Evolutionary conservation across 805 yeast genomes (phyloP), one percentile per base, ranked within the genome.

Genomic region (Saccharomyces cerevisiae): DNA sequence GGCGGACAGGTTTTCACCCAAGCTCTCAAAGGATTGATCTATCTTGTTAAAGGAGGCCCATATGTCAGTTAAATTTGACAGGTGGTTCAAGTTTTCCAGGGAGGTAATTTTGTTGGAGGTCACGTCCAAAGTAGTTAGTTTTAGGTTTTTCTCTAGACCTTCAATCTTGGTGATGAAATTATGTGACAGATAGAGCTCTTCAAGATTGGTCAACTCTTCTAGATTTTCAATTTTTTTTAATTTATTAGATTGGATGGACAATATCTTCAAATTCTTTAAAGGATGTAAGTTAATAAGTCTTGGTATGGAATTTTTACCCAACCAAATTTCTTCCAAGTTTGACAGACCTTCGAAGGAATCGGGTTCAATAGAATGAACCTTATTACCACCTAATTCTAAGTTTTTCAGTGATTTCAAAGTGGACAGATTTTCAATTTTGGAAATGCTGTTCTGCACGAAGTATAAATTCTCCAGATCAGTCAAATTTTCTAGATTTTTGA

Each of bases 361-460:
- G 3, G 55, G 55, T 17, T 53, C 65, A 10, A 70, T 59, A 58
- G 82, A 85, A 30, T 73, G 66, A 48, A 87, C 82, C 46, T 63
- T 69, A 70, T 94, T 94, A 26, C 97, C 99, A 11, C 98, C 99
- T 46, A 94, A 76, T 70, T 94, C 99, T 53, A 94, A 73, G 60
- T 85, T 87, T 51, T 72, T 79, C 58, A 94, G 70, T 21, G 80
- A 75, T 1, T 67, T 70, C 54, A 89, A 74, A 1, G 76, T 75
- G 13, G 80, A 81, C 50, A 92, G 60, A 60, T 84, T 83, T 59
- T 82, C 83, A 59, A 94, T 89, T 55, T 80, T 84, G 14, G 78
- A 69, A 53, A 94, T 89, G 63, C 82, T 86, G 70, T 94, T 94
- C 66, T 92, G 97, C 43, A 95, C 96, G 70, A 94, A 83, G 66